Base-by-base conservation (phyloP, 805 yeast genomes). In the Metschnikowia noctiluminum region DNA sequence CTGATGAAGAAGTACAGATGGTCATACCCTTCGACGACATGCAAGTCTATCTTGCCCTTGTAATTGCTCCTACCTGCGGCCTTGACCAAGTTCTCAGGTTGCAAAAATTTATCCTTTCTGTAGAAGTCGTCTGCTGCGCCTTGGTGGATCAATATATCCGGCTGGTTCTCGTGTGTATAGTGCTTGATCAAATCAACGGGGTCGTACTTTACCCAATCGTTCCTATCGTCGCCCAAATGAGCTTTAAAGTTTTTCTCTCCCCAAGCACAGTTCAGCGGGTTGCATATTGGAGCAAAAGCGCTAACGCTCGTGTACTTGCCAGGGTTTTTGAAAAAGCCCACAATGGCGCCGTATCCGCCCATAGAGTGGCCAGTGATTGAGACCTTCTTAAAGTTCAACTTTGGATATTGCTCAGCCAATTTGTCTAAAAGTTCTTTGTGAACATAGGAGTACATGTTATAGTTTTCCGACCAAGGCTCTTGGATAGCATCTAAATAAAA, bases 311-410 rank as follows among this genome's bases (percentile, higher is more conserved):
- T 80, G 73, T 86, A 92, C 59, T 73, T 74, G 1, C 82, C 85
- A 0, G 91, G 88, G 64, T 86, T 81, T 53, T 76, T 79, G 51
- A 92, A 69, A 56, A 75, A 79, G 13, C 80, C 77, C 51, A 85
- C 71, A 51, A 92, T 68, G 0, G 99, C 96, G 49, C 98, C 99
- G 64, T 80, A 89, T 0, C 99, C 99, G 43, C 99, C 99, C 98
- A 94, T 94, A 1, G 99, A 94, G 66, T 94, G 98, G 39, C 99
- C 99, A n/a, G 94, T 82, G 55, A 92, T 81, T 16, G 92, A 79
- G 44, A 83, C 77, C 37, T 79, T 84, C 36, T 69, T 64, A 53
- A 85, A 82, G 66, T 92, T 89, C 51, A 92, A 70, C 37, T 68
- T 65, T 2, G 70, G 51, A 46, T 65, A 77, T 14, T 69, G 65